A percentile compares a stretch with the other conserved stretches of the same genome.
Evolutionary conservation across 2,329 filamentous ascomycete genomes (phyloP).

Genomic region (Aphanoascus verrucosus): DNA sequence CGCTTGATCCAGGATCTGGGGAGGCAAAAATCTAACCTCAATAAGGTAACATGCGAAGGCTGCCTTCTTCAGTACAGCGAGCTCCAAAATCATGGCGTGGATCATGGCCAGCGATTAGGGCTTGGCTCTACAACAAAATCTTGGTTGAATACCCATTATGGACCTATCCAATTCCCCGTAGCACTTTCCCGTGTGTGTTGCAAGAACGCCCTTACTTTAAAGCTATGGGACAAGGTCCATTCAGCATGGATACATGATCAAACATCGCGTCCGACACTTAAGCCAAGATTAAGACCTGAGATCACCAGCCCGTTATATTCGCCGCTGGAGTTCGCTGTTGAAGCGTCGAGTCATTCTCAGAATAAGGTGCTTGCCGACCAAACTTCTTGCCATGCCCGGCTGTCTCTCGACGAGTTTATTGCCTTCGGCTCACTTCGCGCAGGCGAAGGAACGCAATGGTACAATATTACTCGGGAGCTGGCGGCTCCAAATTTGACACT

Average conservation of each 20-base stretch:
- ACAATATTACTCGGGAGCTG: slow-evolving; percentile 46
- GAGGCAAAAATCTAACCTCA: not conserved
- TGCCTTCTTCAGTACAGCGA: slow-evolving; percentile 1
- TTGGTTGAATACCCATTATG: slow-evolving; percentile 16
- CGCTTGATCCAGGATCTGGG: slow-evolving; percentile 18
- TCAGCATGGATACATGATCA: not conserved
- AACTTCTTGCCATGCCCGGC: slow-evolving; percentile 36
- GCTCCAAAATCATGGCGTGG: slow-evolving; percentile 1
- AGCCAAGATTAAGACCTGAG: not conserved
- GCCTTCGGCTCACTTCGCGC: slow-evolving; percentile 41
- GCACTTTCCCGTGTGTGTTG: not conserved
- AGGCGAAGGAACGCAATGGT: slow-evolving; percentile 44
- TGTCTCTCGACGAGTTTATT: slow-evolving; percentile 47
- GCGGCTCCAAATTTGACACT: slow-evolving; percentile 41
- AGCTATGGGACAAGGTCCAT: not conserved
- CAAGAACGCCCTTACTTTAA: not conserved
- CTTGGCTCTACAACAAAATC: slow-evolving; percentile 16
- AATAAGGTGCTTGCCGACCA: slow-evolving; percentile 47
- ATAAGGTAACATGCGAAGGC: not conserved
- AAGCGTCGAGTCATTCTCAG: slow-evolving; percentile 19
- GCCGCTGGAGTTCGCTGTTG: slow-evolving; percentile 12
- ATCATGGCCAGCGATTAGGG: not conserved
- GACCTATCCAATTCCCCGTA: not conserved
- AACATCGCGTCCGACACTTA: not conserved
- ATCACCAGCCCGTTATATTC: slow-evolving; percentile 20